These are phyloP conservation scores for Pelargonium citronellum DNA, from an alignment of 441 rosid genomes.

Conservation along the genomic window DNA sequence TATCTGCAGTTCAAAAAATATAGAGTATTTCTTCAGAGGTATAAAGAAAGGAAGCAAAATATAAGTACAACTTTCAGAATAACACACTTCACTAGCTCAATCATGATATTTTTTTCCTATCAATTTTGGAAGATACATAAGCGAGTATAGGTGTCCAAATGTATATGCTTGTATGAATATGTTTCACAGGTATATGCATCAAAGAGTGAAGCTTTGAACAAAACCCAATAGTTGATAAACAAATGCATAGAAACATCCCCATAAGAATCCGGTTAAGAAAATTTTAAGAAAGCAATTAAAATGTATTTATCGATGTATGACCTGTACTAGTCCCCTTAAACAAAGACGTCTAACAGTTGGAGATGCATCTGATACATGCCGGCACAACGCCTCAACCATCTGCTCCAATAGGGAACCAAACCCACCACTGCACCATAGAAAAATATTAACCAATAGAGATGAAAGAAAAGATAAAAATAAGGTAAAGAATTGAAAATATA, in stretches of 20 bases:
- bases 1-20: slow-evolving; percentile 47
- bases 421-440: slow-evolving; percentile 59
- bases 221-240: slow-evolving; percentile 13
- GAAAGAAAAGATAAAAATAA: slow-evolving; percentile 8
- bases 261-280: neutral
- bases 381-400: slow-evolving; percentile 92
- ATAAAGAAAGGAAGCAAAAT: neutral
- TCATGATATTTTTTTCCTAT: no score
- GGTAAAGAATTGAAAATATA: slow-evolving; percentile 4
- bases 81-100: neutral
- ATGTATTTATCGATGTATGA: slow-evolving; percentile 21
- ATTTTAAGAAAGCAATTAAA: neutral
- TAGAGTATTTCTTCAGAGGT: slow-evolving; percentile 1
- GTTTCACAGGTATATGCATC: slow-evolving; percentile 2
- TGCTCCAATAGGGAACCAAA: slow-evolving; percentile 71
- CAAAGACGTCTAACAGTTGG: slow-evolving; percentile 93
- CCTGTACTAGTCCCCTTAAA: slow-evolving; percentile 94
- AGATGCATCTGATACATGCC: slow-evolving; percentile 95
- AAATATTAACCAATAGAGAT: slow-evolving; percentile 16
- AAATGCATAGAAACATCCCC: neutral
- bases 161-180: slow-evolving; percentile 1
- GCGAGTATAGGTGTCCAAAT: neutral
- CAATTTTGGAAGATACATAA: neutral
- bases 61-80: neutral
- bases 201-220: neutral